A percentile compares a stretch with the other conserved stretches of the same genome.
Evolutionary conservation across 768 basidiomycete genomes (phyloP).

Genomic region (Pleurotus djamor): DNA sequence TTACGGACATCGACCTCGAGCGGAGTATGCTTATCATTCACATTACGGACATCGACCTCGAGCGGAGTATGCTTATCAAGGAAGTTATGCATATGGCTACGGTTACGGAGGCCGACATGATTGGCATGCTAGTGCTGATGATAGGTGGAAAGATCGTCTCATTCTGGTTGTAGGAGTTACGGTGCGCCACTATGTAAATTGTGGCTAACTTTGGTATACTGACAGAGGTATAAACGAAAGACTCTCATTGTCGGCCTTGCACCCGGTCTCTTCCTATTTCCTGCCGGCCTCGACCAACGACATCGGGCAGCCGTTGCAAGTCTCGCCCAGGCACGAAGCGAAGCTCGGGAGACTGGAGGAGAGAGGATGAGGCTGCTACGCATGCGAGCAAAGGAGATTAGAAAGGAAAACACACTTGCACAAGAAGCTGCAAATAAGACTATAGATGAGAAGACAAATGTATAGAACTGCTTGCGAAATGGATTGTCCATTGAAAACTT

Average conservation of each 20-base stretch:
- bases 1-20: constrained; percentile 44
- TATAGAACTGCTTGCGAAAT: too few species aligned
- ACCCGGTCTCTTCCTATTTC: constrained; percentile 36
- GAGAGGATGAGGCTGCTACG: constrained; percentile 51
- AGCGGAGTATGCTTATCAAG: constrained; percentile 29
- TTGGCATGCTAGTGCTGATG: constrained; percentile 57
- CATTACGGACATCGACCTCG: constrained; percentile 40
- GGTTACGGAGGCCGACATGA: constrained; percentile 30
- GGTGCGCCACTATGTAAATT: constrained; percentile 30
- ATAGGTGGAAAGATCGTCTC: constrained; percentile 65
- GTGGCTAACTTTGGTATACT: background rate
- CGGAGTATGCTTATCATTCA: constrained; percentile 28
- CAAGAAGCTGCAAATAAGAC: background rate
- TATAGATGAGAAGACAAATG: background rate
- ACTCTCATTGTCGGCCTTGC: constrained; percentile 42
- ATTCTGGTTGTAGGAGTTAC: constrained; percentile 54
- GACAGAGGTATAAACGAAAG: constrained; percentile 19
- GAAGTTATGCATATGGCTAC: background rate
- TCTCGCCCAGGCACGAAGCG: constrained; percentile 55
- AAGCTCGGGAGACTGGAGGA: constrained; percentile 53
- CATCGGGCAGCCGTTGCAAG: constrained; percentile 56
- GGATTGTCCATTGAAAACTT: too few species aligned
- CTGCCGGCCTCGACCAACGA: constrained; percentile 32
- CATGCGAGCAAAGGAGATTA: constrained; percentile 42
- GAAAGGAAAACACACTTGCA: background rate